Percentiles rank a stretch among this genome's conserved stretches.
Conservation (phyloP, 148 eudicot genomes). For the Persicaria tinctoria region DNA sequence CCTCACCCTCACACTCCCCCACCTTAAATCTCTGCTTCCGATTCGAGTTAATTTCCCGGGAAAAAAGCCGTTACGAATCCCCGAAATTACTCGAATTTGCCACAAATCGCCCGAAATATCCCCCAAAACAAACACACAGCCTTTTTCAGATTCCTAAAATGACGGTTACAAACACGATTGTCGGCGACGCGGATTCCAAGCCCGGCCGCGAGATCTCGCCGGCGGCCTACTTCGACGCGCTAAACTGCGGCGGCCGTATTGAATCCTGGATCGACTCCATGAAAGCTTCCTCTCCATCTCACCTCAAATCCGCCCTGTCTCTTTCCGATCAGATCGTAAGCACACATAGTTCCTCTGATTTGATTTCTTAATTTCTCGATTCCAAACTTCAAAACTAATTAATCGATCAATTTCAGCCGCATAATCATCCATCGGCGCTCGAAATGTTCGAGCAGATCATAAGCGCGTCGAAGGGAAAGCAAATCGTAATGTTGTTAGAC, state of each 20-base stretch:
- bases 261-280: conserved; percentile 17
- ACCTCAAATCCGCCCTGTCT: conserved; percentile 6
- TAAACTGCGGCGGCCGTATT: not conserved
- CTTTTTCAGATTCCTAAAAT: not conserved
- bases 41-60: not conserved
- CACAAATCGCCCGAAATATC: too few species aligned
- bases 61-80: too few species aligned
- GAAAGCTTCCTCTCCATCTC: conserved; percentile 19
- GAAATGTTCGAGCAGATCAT: conserved; percentile 11
- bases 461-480: not conserved
- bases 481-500: conserved; percentile 8
- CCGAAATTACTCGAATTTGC: too few species aligned
- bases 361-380: not conserved
- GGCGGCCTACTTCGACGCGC: not conserved
- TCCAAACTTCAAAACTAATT: not conserved
- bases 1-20: not conserved
- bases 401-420: not conserved
- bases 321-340: conserved; percentile 8
- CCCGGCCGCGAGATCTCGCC: not conserved
- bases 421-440: not conserved
- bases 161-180: not conserved
- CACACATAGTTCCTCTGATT: not conserved
- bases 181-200: not conserved
- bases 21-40: not conserved
- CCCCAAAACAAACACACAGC: too few species aligned